Evolutionary conservation across 257 asterid genomes (phyloP), one percentile per base, ranked within the genome.

Genomic region (Gentiana straminea): DNA sequence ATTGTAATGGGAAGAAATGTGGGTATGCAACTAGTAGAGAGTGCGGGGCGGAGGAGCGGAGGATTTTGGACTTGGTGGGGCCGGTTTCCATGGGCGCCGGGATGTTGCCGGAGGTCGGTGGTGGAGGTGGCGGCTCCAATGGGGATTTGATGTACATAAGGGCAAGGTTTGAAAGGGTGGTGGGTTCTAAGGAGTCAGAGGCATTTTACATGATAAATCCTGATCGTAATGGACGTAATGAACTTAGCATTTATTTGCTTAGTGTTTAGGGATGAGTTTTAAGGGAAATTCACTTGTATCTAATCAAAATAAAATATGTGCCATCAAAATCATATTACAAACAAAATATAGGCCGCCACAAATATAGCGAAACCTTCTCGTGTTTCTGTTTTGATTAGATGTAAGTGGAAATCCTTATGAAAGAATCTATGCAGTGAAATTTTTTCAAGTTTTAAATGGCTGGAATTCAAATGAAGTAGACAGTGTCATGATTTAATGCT

Each of bases 191-290:
- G 69, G 98, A 91, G 67, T 91, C 97, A 1, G 97, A 91, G 58
- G 95, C 97, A 7, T 91, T 87, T 59, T 91, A 91, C 75, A 91
- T 91, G 97, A 91, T 87, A 88, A 91, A 81, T 61, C 98, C 98
- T 3, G 98, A 91, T 69, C 81, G 95, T 2, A 76, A 78, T 69
- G 95, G 97, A 52, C 95, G 98, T 24, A 94, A 97, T 55, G 98
- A 91, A 64, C 84, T 91, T 44, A 87, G 98, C 70, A 77, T 91
- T 54, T 91, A 91, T 61, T 71, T 91, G 73, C 90, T 91, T 35
- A 81, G 97, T 66, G 94, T 79, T 70, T 90, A 51, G 52, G 45
- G 3, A 63, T 33, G 24, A n/a, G n/a, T n/a, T n/a, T n/a, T n/a
- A n/a, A n/a, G n/a, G n/a, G n/a, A n/a, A n/a, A n/a, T n/a, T n/a